Evolutionary conservation across 805 yeast genomes (phyloP), one percentile per base, ranked within the genome.

Genomic region (Nakazawaea populi): DNA sequence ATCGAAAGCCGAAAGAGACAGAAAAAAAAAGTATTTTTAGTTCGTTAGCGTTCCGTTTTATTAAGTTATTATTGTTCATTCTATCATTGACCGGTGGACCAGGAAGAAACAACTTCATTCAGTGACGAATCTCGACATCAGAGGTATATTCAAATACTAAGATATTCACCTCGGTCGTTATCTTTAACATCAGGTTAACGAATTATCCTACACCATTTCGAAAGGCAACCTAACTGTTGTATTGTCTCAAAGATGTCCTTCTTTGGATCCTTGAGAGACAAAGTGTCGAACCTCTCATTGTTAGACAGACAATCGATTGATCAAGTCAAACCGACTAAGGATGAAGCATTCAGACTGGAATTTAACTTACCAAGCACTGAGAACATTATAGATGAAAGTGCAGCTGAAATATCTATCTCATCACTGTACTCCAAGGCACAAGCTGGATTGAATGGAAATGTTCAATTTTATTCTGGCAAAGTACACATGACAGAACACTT

Each of bases 361-460:
- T 86, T 82, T 71, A 74, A 75, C 18, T 72, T 94, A 3, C 97
- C 98, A 0, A 80, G 77, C 31, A 75, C 75, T 1, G 96, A 92
- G 61, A 62, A 70, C 1, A 74, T 89, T 11, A 59, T 87, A 50
- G 84, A 79, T 52, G 87, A 85, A 56, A 76, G 79, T 7, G 76
- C 83, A 10, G 91, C 87, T 0, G 96, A 89, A 60, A 62, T 83
- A 30, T 56, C 71, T 4, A 45, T 72, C 66, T 60, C 59, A 9
- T 56, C 64, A 3, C 56, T 56, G 29, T 60, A 53, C 39, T 30
- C 53, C 10, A 27, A 36, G n/a, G 24, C 34, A 12, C 46, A 37
- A 18, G n/a, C 36, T 8, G 31, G n/a, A n/a, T 27, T 18, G 24
- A 37, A 42, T 12, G 32, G 39, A 56, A 38, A 27, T 54, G 29